These are phyloP conservation scores for Tylopilus plumbeoviolaceoides DNA, from an alignment of 768 basidiomycete genomes.

Conservation along the genomic window DNA sequence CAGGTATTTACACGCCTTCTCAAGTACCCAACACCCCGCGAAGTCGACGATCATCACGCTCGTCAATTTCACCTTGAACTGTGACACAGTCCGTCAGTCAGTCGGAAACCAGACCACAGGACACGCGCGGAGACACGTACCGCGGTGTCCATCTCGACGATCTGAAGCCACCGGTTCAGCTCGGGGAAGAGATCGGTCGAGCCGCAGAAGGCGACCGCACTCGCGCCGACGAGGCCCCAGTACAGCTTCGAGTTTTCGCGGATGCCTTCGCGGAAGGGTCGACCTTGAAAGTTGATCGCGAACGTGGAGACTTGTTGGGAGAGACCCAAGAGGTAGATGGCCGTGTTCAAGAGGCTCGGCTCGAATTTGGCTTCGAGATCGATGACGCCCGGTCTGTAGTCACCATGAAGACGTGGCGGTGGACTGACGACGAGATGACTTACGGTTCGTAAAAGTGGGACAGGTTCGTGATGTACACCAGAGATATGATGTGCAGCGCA, in stretches of 20 bases:
- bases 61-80: constrained; percentile 86
- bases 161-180: constrained; percentile 93
- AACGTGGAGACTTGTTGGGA: constrained; percentile 99
- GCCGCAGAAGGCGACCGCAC: constrained; percentile 88
- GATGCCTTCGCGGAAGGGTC: constrained; percentile 98
- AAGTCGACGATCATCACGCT: constrained; percentile 85
- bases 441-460: constrained; percentile 76
- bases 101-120: not conserved
- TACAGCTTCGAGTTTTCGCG: constrained; percentile 92
- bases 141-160: constrained; percentile 78
- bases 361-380: constrained; percentile 97
- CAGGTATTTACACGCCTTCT: constrained; percentile 74
- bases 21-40: constrained; percentile 80
- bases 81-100: not conserved
- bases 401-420: not conserved
- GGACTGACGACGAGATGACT: constrained; percentile 26
- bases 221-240: constrained; percentile 88
- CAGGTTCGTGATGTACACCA: constrained; percentile 91
- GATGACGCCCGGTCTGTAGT: constrained; percentile 60
- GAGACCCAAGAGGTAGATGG: constrained; percentile 91
- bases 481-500: constrained; percentile 82
- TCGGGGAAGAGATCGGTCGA: constrained; percentile 95
- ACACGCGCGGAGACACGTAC: constrained; percentile 53
- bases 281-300: constrained; percentile 97
- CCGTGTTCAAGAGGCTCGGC: constrained; percentile 91